A percentile compares a stretch with the other conserved stretches of the same genome.
phyloP scores from a whole-genome alignment of 2,329 filamentous ascomycete species.

The Teratosphaeria gauchensis region DNA sequence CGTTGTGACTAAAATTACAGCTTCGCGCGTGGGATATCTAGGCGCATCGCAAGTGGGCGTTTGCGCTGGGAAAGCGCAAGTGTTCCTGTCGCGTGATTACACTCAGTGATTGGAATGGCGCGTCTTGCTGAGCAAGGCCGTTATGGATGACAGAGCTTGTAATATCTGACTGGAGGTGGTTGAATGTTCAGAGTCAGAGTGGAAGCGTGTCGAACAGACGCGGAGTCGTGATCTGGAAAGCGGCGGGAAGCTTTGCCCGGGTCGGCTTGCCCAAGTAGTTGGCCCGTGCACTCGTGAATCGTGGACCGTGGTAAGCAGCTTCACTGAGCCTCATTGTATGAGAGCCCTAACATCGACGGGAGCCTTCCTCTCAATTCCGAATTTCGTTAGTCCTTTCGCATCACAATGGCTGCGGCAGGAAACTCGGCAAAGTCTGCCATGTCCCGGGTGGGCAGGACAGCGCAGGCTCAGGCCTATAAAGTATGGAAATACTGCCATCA shows the following conservation, averaged over 20 bases:
- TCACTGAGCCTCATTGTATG: neutral
- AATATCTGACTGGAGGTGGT: neutral
- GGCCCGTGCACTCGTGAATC: neutral
- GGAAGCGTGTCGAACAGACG: neutral
- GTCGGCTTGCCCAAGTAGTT: neutral
- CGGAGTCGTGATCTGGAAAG: neutral
- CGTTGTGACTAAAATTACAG: neutral
- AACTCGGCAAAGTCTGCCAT: slow-evolving; percentile 4
- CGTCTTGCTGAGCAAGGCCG: neutral
- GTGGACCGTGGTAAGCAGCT: neutral
- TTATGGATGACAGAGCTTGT: neutral
- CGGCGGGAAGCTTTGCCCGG: neutral
- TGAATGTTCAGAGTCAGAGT: neutral
- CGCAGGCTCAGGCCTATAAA: slow-evolving; percentile 6
- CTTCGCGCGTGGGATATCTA: neutral
- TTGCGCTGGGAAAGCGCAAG: neutral
- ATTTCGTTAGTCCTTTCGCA: neutral
- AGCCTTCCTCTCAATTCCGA: neutral
- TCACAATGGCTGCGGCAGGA: slow-evolving; percentile 4
- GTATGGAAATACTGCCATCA: neutral
- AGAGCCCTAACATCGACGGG: neutral
- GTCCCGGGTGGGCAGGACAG: slow-evolving; percentile 3
- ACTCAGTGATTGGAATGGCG: neutral
- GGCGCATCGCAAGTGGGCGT: neutral
- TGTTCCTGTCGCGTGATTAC: neutral